Conservation (phyloP, 441 rosid genomes). For the Eruca vesicaria region DNA sequence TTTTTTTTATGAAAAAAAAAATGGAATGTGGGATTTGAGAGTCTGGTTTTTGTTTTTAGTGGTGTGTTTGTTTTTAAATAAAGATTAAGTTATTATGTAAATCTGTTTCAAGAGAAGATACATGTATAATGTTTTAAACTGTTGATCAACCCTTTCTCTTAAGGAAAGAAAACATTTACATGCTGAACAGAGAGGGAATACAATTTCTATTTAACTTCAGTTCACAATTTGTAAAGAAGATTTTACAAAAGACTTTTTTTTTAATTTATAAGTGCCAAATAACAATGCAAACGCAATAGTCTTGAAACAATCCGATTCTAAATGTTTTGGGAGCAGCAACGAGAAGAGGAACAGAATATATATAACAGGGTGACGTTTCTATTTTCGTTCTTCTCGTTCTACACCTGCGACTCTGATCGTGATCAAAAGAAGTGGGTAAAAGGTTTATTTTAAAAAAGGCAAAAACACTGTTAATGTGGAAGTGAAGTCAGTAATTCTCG, state of each 20-base stretch:
- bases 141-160: not conserved
- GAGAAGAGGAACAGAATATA: slow-evolving; percentile 12
- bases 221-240: not conserved
- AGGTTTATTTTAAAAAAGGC: not conserved
- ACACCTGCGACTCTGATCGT: slow-evolving; percentile 7
- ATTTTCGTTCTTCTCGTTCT: not conserved
- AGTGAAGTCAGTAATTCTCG: slow-evolving; percentile 29
- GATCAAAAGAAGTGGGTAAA: not conserved
- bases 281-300: not conserved
- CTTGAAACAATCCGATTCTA: not conserved
- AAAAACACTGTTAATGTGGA: slow-evolving; percentile 29
- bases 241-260: not conserved
- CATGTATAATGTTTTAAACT: not conserved
- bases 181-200: not conserved
- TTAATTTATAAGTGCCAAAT: too few species aligned
- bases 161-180: not conserved
- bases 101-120: not conserved
- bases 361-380: slow-evolving; percentile 9
- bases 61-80: not conserved
- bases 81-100: not conserved
- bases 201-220: not conserved
- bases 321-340: not conserved
- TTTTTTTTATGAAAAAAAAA: not conserved
- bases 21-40: not conserved
- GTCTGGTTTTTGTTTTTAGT: not conserved